Base-by-base conservation (phyloP, 495 filamentous ascomycete species). In the Xylaria acuta region DNA sequence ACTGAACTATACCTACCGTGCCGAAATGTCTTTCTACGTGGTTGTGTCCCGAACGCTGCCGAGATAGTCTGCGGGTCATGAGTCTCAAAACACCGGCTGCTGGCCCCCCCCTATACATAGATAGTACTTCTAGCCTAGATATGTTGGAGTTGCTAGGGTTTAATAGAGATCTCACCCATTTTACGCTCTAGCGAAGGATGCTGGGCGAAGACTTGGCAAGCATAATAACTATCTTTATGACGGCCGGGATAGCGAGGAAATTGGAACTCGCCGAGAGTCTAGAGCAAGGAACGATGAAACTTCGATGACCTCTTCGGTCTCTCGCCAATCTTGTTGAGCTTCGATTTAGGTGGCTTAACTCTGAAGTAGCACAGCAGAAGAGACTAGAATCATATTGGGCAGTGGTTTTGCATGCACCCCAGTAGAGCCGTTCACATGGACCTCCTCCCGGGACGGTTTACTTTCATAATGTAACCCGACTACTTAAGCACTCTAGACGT, bases 21-120 rank as follows among this genome's bases (percentile, higher is more conserved):
- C 47, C 32, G 6, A 34, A 32, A 30, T 11, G 16, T 1, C 20
- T 14, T 40, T 6, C 30, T 49, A 6, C 53, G 14, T 63, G 22
- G 58, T 63, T 40, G n/a, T 27, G 63, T 51, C 53, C 53, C 30
- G 54, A 62, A 38, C 40, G 40, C 41, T 41, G 30, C 54, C 22
- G 7, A 38, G 40, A 16, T 51, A 7, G 27, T 16, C 5, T 20
- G 32, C 3, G 18, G 54, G 3, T 27, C 9, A 20, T 16, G 7
- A n/a, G 25, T 36, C 18, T n/a, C n/a, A n/a, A 30, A 41, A 54
- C 51, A 53, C 18, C n/a, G n/a, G 56, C 54, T 20, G n/a, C 51
- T 51, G 30, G 2, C 32, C 30, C 32, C 38, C 27, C 27, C 41
- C 40, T 14, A 25, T 18, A 8, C 16, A 20, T 34, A 32, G 38